A percentile compares a stretch with the other conserved stretches of the same genome.
phyloP scores from a whole-genome alignment of 108 stramenopile species.

The Cylindrotheca closterium region DNA sequence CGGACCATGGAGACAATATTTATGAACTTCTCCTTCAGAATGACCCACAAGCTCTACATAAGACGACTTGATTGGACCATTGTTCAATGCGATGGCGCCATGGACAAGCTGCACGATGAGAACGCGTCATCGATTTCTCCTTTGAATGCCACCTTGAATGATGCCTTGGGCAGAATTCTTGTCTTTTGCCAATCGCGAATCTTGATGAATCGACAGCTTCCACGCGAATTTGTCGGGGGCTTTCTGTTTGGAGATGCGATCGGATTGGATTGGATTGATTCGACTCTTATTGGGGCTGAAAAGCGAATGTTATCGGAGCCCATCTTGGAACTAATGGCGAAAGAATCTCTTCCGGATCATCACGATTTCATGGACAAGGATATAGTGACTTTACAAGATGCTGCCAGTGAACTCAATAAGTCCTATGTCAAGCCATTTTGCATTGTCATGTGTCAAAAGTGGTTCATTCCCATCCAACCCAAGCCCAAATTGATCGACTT shows the following conservation, averaged over 20 bases:
- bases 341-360: conserved; percentile 49
- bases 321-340: conserved; percentile 45
- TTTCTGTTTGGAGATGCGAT: conserved; percentile 55
- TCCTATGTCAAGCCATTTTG: conserved; percentile 50
- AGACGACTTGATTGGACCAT: conserved; percentile 39
- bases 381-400: conserved; percentile 14
- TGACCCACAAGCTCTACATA: neutral
- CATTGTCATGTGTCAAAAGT: conserved; percentile 29
- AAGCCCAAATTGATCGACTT: conserved; percentile 20
- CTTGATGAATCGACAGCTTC: conserved; percentile 34
- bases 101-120: neutral
- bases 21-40: neutral
- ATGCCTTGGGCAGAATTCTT: conserved; percentile 40
- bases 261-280: conserved; percentile 36
- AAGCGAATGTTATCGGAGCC: conserved; percentile 49
- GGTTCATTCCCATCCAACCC: conserved; percentile 22
- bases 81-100: neutral
- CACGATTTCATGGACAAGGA: conserved; percentile 18
- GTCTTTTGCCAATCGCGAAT: conserved; percentile 53
- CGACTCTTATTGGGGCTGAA: conserved; percentile 41
- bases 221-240: conserved; percentile 53
- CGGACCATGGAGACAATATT: neutral
- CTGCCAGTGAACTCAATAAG: conserved; percentile 24
- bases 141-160: conserved; percentile 45
- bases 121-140: conserved; percentile 7